Conservation (phyloP, 345 rosid species). For the Eucalyptus cloeziana region DNA sequence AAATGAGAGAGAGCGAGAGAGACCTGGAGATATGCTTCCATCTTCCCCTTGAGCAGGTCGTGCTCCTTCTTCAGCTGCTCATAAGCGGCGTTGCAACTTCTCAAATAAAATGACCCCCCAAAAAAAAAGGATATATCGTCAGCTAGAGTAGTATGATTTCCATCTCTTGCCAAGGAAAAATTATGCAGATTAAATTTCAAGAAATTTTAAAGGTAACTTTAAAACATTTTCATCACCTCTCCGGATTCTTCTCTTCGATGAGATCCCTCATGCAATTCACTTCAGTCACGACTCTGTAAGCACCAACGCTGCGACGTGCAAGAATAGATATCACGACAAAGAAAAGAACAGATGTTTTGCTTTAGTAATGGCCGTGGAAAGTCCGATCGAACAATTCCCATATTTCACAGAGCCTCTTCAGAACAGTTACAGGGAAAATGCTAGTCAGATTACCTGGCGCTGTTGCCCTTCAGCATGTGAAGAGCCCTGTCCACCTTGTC, state of each 20-base stretch:
- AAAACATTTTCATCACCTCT: neutral
- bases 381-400: neutral
- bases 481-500: neutral
- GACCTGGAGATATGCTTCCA: conserved; percentile 13
- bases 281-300: neutral
- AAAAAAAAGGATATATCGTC: neutral
- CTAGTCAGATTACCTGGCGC: neutral
- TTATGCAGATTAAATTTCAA: neutral
- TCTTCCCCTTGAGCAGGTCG: conserved; percentile 2
- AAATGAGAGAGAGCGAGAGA: neutral
- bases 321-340: neutral
- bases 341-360: neutral
- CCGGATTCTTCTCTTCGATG: neutral
- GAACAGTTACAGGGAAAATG: neutral
- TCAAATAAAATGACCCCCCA: neutral
- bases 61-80: conserved; percentile 1
- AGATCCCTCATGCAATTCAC: neutral
- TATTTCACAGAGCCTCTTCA: neutral
- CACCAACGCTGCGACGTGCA: conserved; percentile 9
- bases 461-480: conserved; percentile 5
- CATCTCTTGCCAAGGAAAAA: neutral
- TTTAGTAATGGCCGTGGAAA: neutral
- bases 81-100: neutral
- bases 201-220: neutral
- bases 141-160: neutral